Evolutionary conservation across 768 basidiomycete genomes (phyloP).

Genomic region (Lentinula boryana): DNA sequence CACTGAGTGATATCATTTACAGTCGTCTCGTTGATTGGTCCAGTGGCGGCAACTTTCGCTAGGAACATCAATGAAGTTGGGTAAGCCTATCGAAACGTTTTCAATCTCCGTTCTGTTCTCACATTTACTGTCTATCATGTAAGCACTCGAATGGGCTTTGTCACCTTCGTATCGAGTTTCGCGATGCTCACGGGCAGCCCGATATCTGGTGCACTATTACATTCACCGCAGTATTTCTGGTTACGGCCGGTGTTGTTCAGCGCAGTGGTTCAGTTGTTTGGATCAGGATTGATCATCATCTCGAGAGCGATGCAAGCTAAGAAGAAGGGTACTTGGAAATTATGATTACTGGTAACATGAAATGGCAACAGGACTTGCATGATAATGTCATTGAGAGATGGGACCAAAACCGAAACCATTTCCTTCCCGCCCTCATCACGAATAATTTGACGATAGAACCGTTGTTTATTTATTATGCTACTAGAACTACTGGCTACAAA

Average conservation of each 20-base stretch:
- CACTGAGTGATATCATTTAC: not conserved
- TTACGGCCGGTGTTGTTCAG: slow-evolving; percentile 4
- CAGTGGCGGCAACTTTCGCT: slow-evolving; percentile 3
- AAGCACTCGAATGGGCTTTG: slow-evolving; percentile 6
- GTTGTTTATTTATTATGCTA: too few species aligned
- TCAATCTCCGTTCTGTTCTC: not conserved
- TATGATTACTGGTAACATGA: not conserved
- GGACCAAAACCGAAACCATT: too few species aligned
- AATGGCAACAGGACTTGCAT: too few species aligned
- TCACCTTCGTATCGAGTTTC: slow-evolving; percentile 5
- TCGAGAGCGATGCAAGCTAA: slow-evolving; percentile 3
- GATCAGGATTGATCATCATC: not conserved
- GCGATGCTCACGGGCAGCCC: slow-evolving; percentile 7
- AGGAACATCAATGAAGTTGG: slow-evolving; percentile 8
- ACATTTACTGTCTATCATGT: not conserved
- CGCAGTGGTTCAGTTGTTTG: not conserved
- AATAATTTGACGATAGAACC: too few species aligned
- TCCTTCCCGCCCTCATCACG: too few species aligned
- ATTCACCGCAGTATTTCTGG: slow-evolving; percentile 4
- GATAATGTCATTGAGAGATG: too few species aligned
- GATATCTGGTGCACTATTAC: slow-evolving; percentile 3
- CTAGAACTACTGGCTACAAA: not conserved
- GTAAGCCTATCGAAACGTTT: not conserved
- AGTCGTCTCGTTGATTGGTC: slow-evolving; percentile 6
- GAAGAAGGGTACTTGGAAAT: slow-evolving; percentile 6